Evolutionary conservation across 169 alveolate species (phyloP), one percentile per base, ranked within the genome.

Genomic region (Cryptosporidium meleagridis): DNA sequence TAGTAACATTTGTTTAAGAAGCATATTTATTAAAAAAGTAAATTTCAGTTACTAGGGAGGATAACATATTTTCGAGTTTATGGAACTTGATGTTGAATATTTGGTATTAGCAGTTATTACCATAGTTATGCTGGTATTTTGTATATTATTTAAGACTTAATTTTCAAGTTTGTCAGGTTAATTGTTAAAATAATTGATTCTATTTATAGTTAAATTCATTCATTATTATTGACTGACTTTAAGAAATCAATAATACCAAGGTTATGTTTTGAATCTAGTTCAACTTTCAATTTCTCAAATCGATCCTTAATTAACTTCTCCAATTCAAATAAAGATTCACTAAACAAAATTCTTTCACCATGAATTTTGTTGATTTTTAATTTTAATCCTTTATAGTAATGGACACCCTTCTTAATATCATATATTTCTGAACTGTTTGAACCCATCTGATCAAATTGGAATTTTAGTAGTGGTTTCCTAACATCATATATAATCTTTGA

Each of bases 361-460:
- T 51, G 53, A 23, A 71, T 71, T 10, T 71, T 51, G 45, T 71
- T 71, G 16, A 70, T 71, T n/a, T 45, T 52, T n/a, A 71, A 10
- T 33, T 71, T 71, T 21, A 71, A 18, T 18, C 70, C 70, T 35
- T 16, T 71, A 52, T 52, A 45, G 51, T 9, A 29, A 52, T 71
- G 62, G 7, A 71, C 1, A 1, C 85, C 85, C 26, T 14, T 71
- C 9, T 71, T 71, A 12, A 71, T 5, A 21, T 51, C 53, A 51
- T 52, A 71, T 21, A 12, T 71, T 52, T 71, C 85, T 10, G n/a
- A 23, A 52, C 21, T 23, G 8, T 31, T 31, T 18, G 48, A 44
- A 2, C 33, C 45, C 31, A 65, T 65, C 4, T 53, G 31, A 14
- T 71, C 52, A 3, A 31, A 48, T 6, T 71, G 21, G n/a, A 71